These are phyloP conservation scores for Smithsoniella earleae DNA, from an alignment of 163 green algal genomes.

Conservation along the genomic window DNA sequence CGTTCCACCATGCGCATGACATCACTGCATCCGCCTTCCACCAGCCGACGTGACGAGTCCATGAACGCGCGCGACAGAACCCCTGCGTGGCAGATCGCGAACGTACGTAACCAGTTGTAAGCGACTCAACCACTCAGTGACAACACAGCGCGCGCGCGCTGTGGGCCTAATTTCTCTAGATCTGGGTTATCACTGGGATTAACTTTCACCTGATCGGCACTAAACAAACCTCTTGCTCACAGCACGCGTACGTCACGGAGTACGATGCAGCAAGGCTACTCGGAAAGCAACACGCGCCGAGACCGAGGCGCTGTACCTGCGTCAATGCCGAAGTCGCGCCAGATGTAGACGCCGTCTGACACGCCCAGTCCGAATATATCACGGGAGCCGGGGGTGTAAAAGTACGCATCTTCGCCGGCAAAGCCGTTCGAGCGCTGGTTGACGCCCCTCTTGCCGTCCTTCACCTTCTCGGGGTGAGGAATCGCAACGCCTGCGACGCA, in stretches of 20 bases:
- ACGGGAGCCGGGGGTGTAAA: conserved; percentile 42
- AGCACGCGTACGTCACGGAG: too few species aligned
- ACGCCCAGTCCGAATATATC: conserved; percentile 72
- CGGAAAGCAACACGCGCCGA: too few species aligned
- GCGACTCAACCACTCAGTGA: too few species aligned
- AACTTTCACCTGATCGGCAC: too few species aligned
- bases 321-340: conserved; percentile 74
- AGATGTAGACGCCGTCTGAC: conserved; percentile 82
- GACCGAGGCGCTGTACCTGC: too few species aligned
- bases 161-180: too few species aligned
- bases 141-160: too few species aligned
- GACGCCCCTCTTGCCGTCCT: conserved; percentile 47
- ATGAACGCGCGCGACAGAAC: conserved; percentile 63
- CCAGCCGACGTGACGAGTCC: conserved; percentile 43
- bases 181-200: too few species aligned
- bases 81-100: too few species aligned
- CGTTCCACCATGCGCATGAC: conserved; percentile 39
- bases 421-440: conserved; percentile 57
- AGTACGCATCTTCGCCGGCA: conserved; percentile 79
- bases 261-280: too few species aligned
- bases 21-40: conserved; percentile 54
- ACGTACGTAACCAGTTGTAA: too few species aligned
- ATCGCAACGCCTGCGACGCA: conserved; percentile 50
- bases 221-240: too few species aligned
- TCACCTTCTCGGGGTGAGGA: conserved; percentile 80